These are phyloP conservation scores for Phenoliferia sp. DNA, from an alignment of 1,284 basidiomycete genomes.

Conservation along the genomic window DNA sequence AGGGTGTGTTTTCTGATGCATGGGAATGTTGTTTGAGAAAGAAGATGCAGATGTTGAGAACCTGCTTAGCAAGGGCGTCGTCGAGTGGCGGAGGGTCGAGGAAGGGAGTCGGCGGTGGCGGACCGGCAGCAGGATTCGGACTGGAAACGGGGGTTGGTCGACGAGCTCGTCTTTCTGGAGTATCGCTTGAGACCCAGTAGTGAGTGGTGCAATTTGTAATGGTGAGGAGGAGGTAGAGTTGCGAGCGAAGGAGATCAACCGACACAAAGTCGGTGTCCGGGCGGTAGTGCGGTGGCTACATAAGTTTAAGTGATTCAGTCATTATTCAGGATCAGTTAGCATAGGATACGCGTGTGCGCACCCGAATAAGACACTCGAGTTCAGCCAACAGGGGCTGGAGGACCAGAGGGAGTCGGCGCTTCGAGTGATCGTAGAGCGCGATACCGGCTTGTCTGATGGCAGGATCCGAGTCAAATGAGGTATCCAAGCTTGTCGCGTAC, in stretches of 20 bases:
- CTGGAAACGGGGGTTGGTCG: not conserved
- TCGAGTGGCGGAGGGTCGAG: slow-evolving; percentile 6
- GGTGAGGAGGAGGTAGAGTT: slow-evolving; percentile 1
- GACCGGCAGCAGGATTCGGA: not conserved
- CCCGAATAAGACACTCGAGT: not conserved
- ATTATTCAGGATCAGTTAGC: not conserved
- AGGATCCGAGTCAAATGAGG: not conserved
- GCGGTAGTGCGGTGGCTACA: slow-evolving; percentile 2
- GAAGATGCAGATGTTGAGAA: not conserved
- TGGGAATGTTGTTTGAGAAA: not conserved
- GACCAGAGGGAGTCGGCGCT: not conserved
- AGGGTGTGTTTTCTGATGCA: not conserved
- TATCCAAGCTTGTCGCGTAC: not conserved
- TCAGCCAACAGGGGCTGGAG: not conserved
- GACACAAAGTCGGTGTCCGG: slow-evolving; percentile 6
- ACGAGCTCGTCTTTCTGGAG: not conserved
- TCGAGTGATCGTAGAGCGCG: not conserved
- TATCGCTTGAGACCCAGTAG: not conserved
- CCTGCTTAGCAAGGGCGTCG: not conserved
- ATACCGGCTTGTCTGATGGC: not conserved
- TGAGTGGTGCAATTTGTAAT: not conserved
- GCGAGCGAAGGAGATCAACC: slow-evolving; percentile 9
- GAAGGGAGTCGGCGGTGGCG: not conserved
- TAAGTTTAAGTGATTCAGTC: not conserved
- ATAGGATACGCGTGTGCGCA: not conserved